Conservation (phyloP, 73 alveolate genomes). For the Blepharisma japonicum region DNA sequence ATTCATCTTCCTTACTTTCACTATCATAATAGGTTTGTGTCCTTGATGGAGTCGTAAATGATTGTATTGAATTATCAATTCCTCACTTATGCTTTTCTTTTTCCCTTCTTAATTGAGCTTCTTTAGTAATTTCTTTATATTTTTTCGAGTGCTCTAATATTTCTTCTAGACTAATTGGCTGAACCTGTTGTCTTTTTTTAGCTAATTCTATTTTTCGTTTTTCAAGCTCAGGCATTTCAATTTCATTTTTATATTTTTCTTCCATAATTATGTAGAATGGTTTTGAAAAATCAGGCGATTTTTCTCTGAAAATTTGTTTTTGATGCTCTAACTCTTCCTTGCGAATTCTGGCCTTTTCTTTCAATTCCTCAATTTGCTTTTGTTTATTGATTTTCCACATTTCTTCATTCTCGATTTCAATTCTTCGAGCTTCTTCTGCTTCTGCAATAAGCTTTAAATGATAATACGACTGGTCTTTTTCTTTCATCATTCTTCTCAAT, state of each 20-base stretch:
- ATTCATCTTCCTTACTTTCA: slow-evolving; percentile 8
- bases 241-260: not conserved
- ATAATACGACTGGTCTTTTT: too few relatives aligned
- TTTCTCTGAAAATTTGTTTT: slow-evolving; percentile 4
- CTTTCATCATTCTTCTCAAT: too few relatives aligned
- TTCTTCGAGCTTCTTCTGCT: too few relatives aligned
- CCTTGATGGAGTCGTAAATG: too few relatives aligned
- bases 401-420: too few relatives aligned
- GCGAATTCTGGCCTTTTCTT: not conserved
- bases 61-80: too few relatives aligned
- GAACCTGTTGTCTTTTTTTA: slow-evolving; percentile 8
- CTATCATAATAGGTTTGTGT: too few relatives aligned
- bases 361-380: not conserved
- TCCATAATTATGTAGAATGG: not conserved
- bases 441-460: too few relatives aligned
- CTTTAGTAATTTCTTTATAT: not conserved
- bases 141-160: slow-evolving; percentile 23
- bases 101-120: too few relatives aligned
- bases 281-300: not conserved
- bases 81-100: too few relatives aligned
- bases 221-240: slow-evolving; percentile 32
- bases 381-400: not conserved
- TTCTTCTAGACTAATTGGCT: slow-evolving; percentile 1
- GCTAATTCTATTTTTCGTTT: slow-evolving; percentile 20
- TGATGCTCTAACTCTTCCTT: not conserved